Evolutionary conservation across 2,329 filamentous ascomycete species (phyloP).

Genomic region (Biscogniauxia marginata): DNA sequence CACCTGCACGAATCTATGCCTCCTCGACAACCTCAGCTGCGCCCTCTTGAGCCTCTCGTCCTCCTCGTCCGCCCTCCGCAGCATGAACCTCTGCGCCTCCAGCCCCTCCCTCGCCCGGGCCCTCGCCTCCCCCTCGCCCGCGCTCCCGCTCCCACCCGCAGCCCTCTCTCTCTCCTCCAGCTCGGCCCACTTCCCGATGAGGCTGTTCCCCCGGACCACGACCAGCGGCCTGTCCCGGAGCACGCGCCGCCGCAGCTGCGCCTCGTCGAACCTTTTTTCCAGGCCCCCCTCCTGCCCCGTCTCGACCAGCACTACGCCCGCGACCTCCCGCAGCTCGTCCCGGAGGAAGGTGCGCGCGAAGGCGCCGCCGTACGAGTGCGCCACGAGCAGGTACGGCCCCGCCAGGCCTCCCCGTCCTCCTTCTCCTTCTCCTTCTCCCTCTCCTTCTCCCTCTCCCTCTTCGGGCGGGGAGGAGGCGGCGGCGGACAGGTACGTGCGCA

Average conservation of each 20-base stretch:
- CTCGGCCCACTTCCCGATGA: conserved; percentile 19
- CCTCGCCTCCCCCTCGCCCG: conserved; percentile 1
- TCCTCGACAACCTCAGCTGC: conserved; percentile 24
- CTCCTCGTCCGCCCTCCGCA: conserved; percentile 9
- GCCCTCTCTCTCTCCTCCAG: conserved; percentile 16
- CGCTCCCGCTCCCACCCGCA: background rate
- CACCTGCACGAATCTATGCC: conserved; percentile 20
- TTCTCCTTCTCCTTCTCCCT: too few species aligned
- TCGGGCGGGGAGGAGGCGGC: too few species aligned
- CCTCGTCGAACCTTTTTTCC: conserved; percentile 17
- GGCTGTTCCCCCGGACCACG: conserved; percentile 26
- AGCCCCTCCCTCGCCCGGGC: background rate
- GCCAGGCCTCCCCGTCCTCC: background rate
- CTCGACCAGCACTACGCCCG: conserved; percentile 29
- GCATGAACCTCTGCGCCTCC: background rate
- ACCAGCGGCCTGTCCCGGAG: conserved; percentile 24
- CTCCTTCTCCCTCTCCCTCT: too few species aligned
- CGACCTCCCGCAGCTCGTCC: conserved; percentile 5
- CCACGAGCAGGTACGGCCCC: conserved; percentile 27
- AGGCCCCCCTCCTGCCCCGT: conserved; percentile 32
- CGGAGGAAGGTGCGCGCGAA: conserved; percentile 29
- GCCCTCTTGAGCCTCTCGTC: conserved; percentile 29
- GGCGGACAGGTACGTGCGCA: conserved; percentile 23
- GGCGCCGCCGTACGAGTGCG: conserved; percentile 32
- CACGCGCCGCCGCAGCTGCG: conserved; percentile 17